These are phyloP conservation scores for Lachancea waltii DNA, from an alignment of 805 yeast species.

Conservation along the genomic window DNA sequence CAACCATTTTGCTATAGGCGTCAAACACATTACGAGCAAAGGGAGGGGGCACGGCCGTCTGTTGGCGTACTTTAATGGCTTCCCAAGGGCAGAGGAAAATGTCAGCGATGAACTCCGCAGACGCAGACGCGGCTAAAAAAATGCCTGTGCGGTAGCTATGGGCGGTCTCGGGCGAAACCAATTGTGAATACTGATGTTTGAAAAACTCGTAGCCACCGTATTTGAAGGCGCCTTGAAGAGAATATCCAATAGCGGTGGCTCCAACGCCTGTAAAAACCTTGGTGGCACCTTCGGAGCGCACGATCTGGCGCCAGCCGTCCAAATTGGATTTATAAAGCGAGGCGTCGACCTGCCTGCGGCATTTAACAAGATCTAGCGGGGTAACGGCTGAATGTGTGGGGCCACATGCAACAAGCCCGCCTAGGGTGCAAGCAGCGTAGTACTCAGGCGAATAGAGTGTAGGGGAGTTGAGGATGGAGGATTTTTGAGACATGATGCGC, in stretches of 20 bases:
- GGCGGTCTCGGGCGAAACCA: constrained; percentile 59
- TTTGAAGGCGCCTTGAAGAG: constrained; percentile 95
- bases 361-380: constrained; percentile 88
- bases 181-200: constrained; percentile 67
- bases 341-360: constrained; percentile 85
- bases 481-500: constrained; percentile 3
- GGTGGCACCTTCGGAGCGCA: constrained; percentile 71
- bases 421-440: constrained; percentile 45
- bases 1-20: constrained; percentile 60
- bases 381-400: constrained; percentile 93
- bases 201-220: constrained; percentile 92
- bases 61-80: constrained; percentile 90
- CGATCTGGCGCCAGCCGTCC: constrained; percentile 75
- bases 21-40: constrained; percentile 56
- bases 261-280: constrained; percentile 84
- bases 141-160: constrained; percentile 63
- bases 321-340: constrained; percentile 64
- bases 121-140: constrained; percentile 79
- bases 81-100: constrained; percentile 87
- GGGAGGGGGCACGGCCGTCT: constrained; percentile 92
- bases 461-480: constrained; percentile 8
- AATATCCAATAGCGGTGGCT: constrained; percentile 88
- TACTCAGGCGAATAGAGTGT: constrained; percentile 18
- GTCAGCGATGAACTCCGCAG: constrained; percentile 93
- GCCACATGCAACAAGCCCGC: constrained; percentile 81